Percentiles rank a stretch among this genome's conserved stretches.
Evolutionary conservation across 371 early-diverging fungal species (phyloP).

Genomic region (Mortierella sp.): DNA sequence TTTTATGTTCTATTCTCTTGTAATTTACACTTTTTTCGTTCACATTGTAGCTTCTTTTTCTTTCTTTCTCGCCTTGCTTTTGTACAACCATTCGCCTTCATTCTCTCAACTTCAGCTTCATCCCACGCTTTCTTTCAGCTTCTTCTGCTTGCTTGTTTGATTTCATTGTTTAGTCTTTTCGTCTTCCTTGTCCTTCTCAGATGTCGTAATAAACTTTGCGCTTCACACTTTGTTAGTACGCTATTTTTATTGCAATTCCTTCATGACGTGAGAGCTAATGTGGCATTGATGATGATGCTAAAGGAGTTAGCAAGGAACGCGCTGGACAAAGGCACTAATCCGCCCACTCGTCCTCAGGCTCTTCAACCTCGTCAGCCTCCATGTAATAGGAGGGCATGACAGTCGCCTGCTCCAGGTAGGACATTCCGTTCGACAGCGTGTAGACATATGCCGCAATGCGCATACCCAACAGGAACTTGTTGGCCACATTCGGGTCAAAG

Average conservation of each 20-base stretch:
- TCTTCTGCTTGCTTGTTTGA: neutral
- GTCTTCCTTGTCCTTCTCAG: neutral
- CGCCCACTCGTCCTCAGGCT: slow-evolving; percentile 15
- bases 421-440: slow-evolving; percentile 48
- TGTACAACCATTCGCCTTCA: neutral
- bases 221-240: too few relatives aligned
- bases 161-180: neutral
- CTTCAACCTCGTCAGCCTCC: slow-evolving; percentile 37
- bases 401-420: slow-evolving; percentile 40
- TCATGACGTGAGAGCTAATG: too few relatives aligned
- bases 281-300: neutral
- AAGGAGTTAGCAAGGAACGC: neutral
- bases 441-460: slow-evolving; percentile 24
- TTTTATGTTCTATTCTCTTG: neutral
- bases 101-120: neutral
- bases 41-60: neutral
- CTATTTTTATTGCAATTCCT: too few relatives aligned
- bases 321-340: neutral
- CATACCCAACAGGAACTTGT: slow-evolving; percentile 44
- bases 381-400: slow-evolving; percentile 44
- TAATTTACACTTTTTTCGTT: neutral
- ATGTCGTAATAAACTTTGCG: neutral
- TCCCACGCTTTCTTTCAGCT: neutral
- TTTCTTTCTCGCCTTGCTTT: neutral
- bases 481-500: slow-evolving; percentile 28